Evolutionary conservation across 2,329 filamentous ascomycete species (phyloP), one percentile per base, ranked within the genome.

Genomic region (Nigrospora sphaerica): DNA sequence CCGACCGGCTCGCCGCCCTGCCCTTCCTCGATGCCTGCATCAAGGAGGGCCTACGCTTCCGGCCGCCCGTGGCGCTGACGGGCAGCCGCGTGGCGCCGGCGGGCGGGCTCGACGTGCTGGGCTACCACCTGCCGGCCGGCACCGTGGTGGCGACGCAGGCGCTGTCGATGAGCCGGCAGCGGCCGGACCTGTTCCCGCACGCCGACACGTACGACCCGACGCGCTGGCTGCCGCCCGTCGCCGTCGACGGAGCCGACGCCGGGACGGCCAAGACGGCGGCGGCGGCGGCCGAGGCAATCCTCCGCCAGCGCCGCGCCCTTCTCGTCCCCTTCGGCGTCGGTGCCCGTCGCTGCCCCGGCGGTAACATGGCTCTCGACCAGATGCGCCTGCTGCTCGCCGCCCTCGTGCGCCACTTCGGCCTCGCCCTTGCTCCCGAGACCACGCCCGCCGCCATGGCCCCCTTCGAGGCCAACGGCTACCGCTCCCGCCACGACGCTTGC

Each of bases 101-200:
- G 6, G 52, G 52, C 3, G 52, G 52, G 14, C 31, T 54, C 3
- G 31, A 47, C 11, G 33, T 54, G 32, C 45, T 54, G 10, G 52
- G 52, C 18, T 49, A 54, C 44, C 45, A 46, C 40, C 12, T 54
- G 13, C 52, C 52, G 12, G 47, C 32, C 3, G 49, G 52, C 12
- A 52, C 52, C 11, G 52, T 54, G 12, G 33, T 54, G 7, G 52
- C 52, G 17, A 54, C 52, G 13, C 50, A 52, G 46, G 52, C 52
- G 14, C 46, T 54, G 19, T 54, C 52, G 3, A 34, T 54, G 46
- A 54, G 50, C 32, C 44, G 52, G 13, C 52, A 54, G 46, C 32
- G 52, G 35, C 52, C 48, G 7, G 52, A 52, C 37, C 42, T 54
- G 13, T 52, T 54, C 42, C 48, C 52, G 14, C 47, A 48, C 45